Conservation (phyloP, 1,139 yeast genomes). For the Yamadazyma triangularis region DNA sequence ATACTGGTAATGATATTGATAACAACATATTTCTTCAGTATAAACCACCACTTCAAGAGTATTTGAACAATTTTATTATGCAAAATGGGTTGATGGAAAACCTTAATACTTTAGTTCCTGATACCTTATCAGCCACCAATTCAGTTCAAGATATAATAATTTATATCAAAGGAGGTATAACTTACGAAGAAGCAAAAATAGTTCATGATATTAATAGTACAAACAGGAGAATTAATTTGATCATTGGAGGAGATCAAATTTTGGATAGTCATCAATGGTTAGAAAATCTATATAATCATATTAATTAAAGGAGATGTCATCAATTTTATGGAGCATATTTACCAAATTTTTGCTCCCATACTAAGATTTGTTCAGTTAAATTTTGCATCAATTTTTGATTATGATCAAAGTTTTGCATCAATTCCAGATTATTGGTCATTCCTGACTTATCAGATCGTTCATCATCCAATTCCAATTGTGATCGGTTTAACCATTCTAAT, state of each 20-base stretch:
- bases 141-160: constrained; percentile 72
- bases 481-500: constrained; percentile 81
- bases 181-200: constrained; percentile 86
- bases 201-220: constrained; percentile 65
- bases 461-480: constrained; percentile 72
- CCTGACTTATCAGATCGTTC: constrained; percentile 55
- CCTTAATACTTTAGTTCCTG: constrained; percentile 12
- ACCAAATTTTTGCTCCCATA: constrained; percentile 78
- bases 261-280: constrained; percentile 59
- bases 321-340: constrained; percentile 38
- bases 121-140: constrained; percentile 13
- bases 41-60: constrained; percentile 62
- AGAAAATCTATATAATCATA: constrained; percentile 9
- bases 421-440: constrained; percentile 22
- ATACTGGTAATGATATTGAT: constrained; percentile 27
- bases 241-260: constrained; percentile 76
- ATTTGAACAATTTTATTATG: constrained; percentile 21
- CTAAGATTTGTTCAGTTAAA: constrained; percentile 60
- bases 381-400: constrained; percentile 64
- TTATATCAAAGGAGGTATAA: constrained; percentile 85
- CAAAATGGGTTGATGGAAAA: constrained; percentile 7
- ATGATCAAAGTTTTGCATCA: too few species aligned
- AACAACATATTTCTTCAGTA: constrained; percentile 58
- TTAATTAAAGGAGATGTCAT: too few species aligned
- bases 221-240: constrained; percentile 42